Evolutionary conservation across 805 yeast genomes (phyloP).

Genomic region (Saccharomyces jurei): DNA sequence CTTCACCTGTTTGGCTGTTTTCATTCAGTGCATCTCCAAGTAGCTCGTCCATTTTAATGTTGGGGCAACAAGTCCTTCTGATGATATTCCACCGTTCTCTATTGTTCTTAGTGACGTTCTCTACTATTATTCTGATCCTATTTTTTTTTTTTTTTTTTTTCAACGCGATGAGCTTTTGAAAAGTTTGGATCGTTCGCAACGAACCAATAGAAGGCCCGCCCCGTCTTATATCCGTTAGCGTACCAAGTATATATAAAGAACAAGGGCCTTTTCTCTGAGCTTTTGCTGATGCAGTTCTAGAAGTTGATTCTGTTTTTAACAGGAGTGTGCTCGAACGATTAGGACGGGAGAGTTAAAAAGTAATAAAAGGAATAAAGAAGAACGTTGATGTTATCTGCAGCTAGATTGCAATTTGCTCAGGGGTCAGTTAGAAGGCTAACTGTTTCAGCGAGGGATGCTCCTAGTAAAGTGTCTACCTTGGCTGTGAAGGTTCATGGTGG

Average conservation of each 20-base stretch:
- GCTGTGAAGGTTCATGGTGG: constrained; percentile 83
- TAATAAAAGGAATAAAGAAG: not conserved
- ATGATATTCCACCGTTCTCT: not conserved
- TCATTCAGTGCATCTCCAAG: not conserved
- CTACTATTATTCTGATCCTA: not conserved
- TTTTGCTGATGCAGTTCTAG: not conserved
- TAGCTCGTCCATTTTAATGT: not conserved
- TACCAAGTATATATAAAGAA: not conserved
- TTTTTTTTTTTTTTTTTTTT: not conserved
- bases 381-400: constrained; percentile 11
- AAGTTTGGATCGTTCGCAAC: not conserved
- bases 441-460: constrained; percentile 47
- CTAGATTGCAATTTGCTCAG: constrained; percentile 19
- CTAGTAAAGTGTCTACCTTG: constrained; percentile 63
- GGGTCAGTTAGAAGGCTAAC: constrained; percentile 32
- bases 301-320: not conserved
- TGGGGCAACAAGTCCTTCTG: not conserved
- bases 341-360: not conserved
- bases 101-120: not conserved
- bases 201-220: not conserved
- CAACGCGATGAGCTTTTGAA: not conserved
- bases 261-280: not conserved
- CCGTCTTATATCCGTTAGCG: not conserved
- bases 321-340: not conserved
- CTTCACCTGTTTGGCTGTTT: not conserved